Conservation (phyloP, 208 protist genomes). For the Crithidia brevicula region DNA sequence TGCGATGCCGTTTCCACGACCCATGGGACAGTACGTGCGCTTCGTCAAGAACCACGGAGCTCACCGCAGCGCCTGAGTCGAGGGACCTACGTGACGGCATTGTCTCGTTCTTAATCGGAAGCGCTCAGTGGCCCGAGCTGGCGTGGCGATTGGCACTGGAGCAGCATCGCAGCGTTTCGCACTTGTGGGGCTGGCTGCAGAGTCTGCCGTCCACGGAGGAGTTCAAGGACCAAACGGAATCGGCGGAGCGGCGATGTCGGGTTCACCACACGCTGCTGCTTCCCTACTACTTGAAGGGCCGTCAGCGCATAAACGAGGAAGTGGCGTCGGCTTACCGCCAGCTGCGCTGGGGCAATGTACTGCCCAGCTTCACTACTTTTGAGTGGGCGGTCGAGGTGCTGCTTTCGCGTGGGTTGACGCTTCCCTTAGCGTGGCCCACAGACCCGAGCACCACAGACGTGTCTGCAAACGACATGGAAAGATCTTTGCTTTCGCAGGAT, state of each 20-base stretch:
- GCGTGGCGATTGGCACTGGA: slow-evolving; percentile 84
- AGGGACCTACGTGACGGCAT: too few relatives aligned
- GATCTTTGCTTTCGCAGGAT: too few relatives aligned
- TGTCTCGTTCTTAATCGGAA: slow-evolving; percentile 56
- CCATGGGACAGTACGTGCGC: background rate
- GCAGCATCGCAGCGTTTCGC: slow-evolving; percentile 73
- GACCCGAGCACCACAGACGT: background rate
- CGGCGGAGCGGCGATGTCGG: slow-evolving; percentile 60
- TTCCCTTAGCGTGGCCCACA: slow-evolving; percentile 64
- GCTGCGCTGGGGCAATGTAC: slow-evolving; percentile 48
- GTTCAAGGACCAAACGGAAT: slow-evolving; percentile 38
- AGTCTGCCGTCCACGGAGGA: slow-evolving; percentile 52
- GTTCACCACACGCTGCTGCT: slow-evolving; percentile 62
- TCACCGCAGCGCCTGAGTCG: too few relatives aligned
- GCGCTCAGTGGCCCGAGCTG: slow-evolving; percentile 67
- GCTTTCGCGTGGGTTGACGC: slow-evolving; percentile 54
- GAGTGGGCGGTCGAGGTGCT: slow-evolving; percentile 67
- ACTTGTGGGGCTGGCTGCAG: slow-evolving; percentile 85
- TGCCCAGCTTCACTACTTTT: slow-evolving; percentile 49
- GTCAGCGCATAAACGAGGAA: slow-evolving; percentile 52
- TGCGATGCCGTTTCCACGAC: slow-evolving; percentile 14
- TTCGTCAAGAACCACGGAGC: too few relatives aligned
- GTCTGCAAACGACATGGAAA: too few relatives aligned
- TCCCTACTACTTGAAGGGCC: slow-evolving; percentile 56
- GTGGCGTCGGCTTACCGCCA: slow-evolving; percentile 39